Evolutionary conservation across 2,329 filamentous ascomycete genomes (phyloP), one percentile per base, ranked within the genome.

Genomic region (Chrysosporium queenslandicum): DNA sequence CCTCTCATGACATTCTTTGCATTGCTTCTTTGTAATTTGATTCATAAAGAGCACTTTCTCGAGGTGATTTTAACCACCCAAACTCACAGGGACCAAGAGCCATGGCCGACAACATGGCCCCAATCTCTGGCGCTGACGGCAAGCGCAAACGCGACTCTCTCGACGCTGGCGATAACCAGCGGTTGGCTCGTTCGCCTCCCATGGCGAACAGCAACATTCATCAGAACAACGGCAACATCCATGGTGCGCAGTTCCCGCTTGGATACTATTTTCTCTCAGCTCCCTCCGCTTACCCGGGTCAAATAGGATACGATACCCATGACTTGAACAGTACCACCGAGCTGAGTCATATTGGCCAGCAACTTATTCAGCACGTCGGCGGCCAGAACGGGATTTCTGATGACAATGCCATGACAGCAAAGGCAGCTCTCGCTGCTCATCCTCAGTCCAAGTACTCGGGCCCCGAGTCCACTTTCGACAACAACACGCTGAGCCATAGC

Each of bases 341-440:
- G 45, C 60, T 71, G 34, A 70, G 68, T 57, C 60, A 62, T 41
- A 73, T 71, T 52, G 71, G 72, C 51, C 69, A 71, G 56, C 70
- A 72, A 49, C 70, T 73, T 27, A 64, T 77, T 37, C 72, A 76
- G 49, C 71, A 74, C 58, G 68, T 74, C 36, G 72, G 71, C 8
- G 71, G 74, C 45, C 77, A 78, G 56, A 81, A 79, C 58, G 77
- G 76, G 52, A 69, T 75, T 40, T 67, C 72, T 2, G 70, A 72
- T 56, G 71, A 74, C 50, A 74, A 67, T 54, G 64, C 70, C 23
- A 64, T 73, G 50, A 74, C 72, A 20, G 71, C 72, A 4, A 73
- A 74, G 57, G 71, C 71, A 23, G 72, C 72, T 34, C 63, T 74
- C 37, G 71, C 70, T 45, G 70, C 70, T 3, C 71, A 73, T 34